Evolutionary conservation across 331 rosid species (phyloP), one percentile per base, ranked within the genome.

Genomic region (Phaseolus coccineus): DNA sequence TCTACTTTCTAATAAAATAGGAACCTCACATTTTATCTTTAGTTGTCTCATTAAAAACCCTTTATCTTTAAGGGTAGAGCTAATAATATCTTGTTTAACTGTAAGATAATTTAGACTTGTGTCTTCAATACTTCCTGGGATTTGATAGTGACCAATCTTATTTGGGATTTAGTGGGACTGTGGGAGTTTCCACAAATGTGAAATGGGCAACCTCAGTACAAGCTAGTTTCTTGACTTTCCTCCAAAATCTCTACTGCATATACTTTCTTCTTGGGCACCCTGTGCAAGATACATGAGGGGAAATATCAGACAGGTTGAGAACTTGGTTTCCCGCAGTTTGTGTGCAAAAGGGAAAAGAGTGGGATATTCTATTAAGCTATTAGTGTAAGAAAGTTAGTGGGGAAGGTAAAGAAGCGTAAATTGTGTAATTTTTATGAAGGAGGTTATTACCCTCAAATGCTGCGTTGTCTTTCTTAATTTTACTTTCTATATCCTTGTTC

Each of bases 371-470:
- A 13, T 72, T 53, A 72, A 52, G 24, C 24, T 53, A 5, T 50
- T n/a, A 31, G 31, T 31, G 1, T 72, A 22, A 19, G 22, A 50
- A 25, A n/a, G 33, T 33, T 19, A 16, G 48, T 19, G 51, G 52
- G 5, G 14, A 53, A 53, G 77, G 15, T 35, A 72, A 52, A 51
- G 31, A 71, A n/a, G 19, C 22, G n/a, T 31, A 47, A 52, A 31
- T 33, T 27, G 8, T 8, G 33, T 53, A 51, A 19, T 4, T 39
- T 48, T 50, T 51, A 31, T 6, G 52, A 63, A 77, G 51, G 56
- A 14, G 28, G 67, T 66, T 77, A 65, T 74, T 35, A 24, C 73
- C 53, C 35, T 44, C 31, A 55, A 53, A 22, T 39, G 74, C 56
- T 25, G 4, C 22, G 25, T 24, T 16, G 51, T 37, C 80, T 77